Evolutionary conservation across 306 rosid species (phyloP).

Genomic region (Mimosa bimucronata): DNA sequence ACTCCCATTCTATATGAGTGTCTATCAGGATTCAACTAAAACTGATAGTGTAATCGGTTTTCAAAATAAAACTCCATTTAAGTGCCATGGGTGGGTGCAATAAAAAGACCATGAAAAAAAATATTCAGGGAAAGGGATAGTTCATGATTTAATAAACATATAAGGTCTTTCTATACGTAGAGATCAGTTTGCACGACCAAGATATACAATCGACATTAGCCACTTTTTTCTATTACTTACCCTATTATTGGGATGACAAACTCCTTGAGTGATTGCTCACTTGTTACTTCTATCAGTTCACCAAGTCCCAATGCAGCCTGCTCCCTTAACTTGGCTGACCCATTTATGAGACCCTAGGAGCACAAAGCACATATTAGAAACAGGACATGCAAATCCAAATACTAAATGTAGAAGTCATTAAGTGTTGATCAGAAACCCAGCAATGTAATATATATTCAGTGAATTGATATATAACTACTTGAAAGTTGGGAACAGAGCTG

Average conservation of each 20-base stretch:
- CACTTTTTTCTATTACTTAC: constrained; percentile 49
- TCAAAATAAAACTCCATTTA: neutral
- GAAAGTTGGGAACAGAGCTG: neutral
- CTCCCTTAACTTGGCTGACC: constrained; percentile 95
- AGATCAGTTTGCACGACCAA: neutral
- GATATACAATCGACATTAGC: constrained; percentile 24
- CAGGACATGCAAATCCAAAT: constrained; percentile 6
- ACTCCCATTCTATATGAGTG: neutral
- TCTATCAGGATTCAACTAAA: neutral
- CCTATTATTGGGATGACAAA: constrained; percentile 95
- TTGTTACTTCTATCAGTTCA: constrained; percentile 91
- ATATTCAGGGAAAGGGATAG: neutral
- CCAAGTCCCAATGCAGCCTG: constrained; percentile 98
- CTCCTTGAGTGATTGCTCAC: constrained; percentile 81
- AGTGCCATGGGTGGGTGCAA: neutral
- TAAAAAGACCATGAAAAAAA: constrained; percentile 6
- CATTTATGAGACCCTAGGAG: constrained; percentile 82
- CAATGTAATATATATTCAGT: constrained; percentile 8
- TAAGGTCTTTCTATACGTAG: neutral
- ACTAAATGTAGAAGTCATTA: constrained; percentile 1
- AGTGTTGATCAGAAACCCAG: constrained; percentile 20
- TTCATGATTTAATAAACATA: neutral
- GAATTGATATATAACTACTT: neutral
- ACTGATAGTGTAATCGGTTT: neutral
- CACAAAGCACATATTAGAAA: constrained; percentile 27